Evolutionary conservation across 2,329 filamentous ascomycete species (phyloP), one percentile per base, ranked within the genome.

Genomic region (Decorospora gaudefroyi): DNA sequence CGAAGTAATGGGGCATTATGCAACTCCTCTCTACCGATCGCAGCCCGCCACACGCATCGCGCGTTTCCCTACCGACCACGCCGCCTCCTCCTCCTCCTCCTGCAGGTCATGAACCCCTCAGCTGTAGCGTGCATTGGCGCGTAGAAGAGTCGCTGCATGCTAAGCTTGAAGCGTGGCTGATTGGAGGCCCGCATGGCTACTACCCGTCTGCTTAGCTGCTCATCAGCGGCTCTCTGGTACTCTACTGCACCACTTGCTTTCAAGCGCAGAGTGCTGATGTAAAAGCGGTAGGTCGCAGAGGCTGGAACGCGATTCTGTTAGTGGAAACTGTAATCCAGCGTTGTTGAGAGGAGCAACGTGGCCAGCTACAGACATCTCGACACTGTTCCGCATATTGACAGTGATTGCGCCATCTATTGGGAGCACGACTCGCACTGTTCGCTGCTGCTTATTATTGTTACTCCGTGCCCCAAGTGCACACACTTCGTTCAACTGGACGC

Each of bases 181-280:
- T 34, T 35, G 31, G 38, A 21, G 19, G 9, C 22, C 23, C 27
- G 19, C 21, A 16, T 21, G 16, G 22, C 29, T 33, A 23, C 22
- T 25, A 21, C 26, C 37, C 37, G 36, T 42, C 37, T 42, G n/a
- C n/a, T n/a, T n/a, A n/a, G n/a, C n/a, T n/a, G n/a, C n/a, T n/a
- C n/a, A 46, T 46, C 43, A 17, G 29, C 31, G 21, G 16, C 42
- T 15, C 30, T 46, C 36, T 42, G 43, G 43, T 46, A 46, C 43
- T 46, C 43, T 46, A 46, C 42, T 36, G 42, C 42, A 41, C 40
- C 13, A 17, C 11, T 33, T 41, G 10, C 37, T n/a, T 25, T 28
- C 17, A 23, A 22, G 29, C 30, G 17, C 17, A n/a, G 17, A 22
- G 23, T 15, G 12, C 40, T 39, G 42, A 45, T 28, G 42, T 33